These are phyloP conservation scores for Fusarium graminum DNA, from an alignment of 2,329 filamentous ascomycete genomes.

Conservation along the genomic window DNA sequence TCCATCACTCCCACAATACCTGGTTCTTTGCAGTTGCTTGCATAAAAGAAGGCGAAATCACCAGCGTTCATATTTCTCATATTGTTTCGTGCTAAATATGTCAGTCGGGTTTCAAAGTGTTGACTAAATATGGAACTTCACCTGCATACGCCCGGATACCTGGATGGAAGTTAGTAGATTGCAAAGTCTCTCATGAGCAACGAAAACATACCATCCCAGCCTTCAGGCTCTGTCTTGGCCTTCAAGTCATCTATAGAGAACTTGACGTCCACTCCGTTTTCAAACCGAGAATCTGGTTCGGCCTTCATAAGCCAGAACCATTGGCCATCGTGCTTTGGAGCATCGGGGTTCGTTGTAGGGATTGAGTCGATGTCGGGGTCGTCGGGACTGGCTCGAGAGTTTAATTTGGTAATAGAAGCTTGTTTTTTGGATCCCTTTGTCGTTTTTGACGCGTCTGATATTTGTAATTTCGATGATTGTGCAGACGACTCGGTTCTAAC, in stretches of 20 bases:
- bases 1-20: slow-evolving; percentile 91
- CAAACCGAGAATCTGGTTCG: slow-evolving; percentile 86
- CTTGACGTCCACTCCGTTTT: slow-evolving; percentile 88
- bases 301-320: slow-evolving; percentile 87
- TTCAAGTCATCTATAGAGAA: slow-evolving; percentile 95
- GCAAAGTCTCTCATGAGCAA: neutral
- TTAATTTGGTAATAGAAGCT: neutral
- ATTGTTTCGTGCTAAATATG: slow-evolving; percentile 78
- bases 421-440: neutral
- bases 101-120: neutral
- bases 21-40: slow-evolving; percentile 91
- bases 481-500: neutral
- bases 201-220: slow-evolving; percentile 82
- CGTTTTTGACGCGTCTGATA: neutral
- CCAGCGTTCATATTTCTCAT: slow-evolving; percentile 91
- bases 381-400: slow-evolving; percentile 38
- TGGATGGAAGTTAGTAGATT: slow-evolving; percentile 42
- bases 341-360: slow-evolving; percentile 56
- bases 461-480: neutral
- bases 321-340: slow-evolving; percentile 56
- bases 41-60: slow-evolving; percentile 96
- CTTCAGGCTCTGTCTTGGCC: slow-evolving; percentile 79
- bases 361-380: slow-evolving; percentile 53
- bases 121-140: slow-evolving; percentile 17
- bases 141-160: slow-evolving; percentile 65